A percentile compares a stretch with the other conserved stretches of the same genome.
These are phyloP conservation scores for Acanthamoeba royreba DNA, from an alignment of 208 protist genomes.

Conservation along the genomic window DNA sequence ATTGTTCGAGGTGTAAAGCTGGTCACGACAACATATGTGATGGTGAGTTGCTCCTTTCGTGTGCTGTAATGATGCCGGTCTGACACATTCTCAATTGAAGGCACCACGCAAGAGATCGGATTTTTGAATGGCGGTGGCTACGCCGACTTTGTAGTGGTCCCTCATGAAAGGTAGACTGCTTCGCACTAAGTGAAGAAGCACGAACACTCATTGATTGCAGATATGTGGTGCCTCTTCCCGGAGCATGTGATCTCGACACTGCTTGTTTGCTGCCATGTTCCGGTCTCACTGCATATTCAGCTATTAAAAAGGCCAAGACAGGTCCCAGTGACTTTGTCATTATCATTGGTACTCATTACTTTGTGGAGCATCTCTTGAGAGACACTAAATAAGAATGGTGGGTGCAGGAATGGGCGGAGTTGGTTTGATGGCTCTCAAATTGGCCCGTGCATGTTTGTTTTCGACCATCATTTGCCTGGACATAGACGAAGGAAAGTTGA, in stretches of 20 bases:
- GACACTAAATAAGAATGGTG: neutral
- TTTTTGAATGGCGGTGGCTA: neutral
- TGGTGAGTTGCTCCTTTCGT: neutral
- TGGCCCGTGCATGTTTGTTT: neutral
- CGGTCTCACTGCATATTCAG: conserved; percentile 4
- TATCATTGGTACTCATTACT: neutral
- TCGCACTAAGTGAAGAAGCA: neutral
- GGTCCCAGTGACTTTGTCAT: neutral
- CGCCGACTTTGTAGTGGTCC: neutral
- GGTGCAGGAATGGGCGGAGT: neutral
- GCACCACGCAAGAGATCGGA: neutral
- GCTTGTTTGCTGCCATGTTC: conserved; percentile 12
- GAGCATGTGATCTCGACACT: neutral
- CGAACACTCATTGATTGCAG: neutral
- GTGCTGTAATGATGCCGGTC: neutral
- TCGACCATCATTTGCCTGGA: conserved; percentile 20
- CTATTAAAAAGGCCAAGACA: neutral
- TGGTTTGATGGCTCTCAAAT: conserved; percentile 39
- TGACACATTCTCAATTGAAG: neutral
- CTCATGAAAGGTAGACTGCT: neutral
- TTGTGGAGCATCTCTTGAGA: too few species aligned
- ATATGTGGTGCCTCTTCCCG: neutral
- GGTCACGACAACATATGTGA: conserved; percentile 27
- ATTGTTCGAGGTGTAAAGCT: neutral
- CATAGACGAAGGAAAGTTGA: neutral